Evolutionary conservation across 1,139 yeast species (phyloP).

Genomic region (Nakaseomyces kungkrabaensis): DNA sequence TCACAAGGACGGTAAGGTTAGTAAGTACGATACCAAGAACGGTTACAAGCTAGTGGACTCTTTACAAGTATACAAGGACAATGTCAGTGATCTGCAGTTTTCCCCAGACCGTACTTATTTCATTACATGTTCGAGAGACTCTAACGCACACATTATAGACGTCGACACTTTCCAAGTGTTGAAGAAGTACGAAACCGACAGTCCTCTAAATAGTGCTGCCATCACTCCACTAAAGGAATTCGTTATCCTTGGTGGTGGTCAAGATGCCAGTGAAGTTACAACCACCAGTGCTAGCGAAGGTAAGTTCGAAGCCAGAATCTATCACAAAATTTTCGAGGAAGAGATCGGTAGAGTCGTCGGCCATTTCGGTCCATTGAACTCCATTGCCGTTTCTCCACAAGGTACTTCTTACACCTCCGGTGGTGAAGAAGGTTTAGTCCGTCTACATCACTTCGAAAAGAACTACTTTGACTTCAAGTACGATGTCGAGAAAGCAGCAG

Average conservation of each 20-base stretch:
- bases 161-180: constrained; percentile 63
- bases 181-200: constrained; percentile 77
- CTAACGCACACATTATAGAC: constrained; percentile 71
- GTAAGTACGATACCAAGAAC: constrained; percentile 67
- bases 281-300: constrained; percentile 92
- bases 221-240: constrained; percentile 88
- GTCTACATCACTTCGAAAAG: constrained; percentile 90
- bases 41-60: constrained; percentile 54
- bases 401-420: constrained; percentile 93
- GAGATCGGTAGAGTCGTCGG: constrained; percentile 97
- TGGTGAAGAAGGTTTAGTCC: constrained; percentile 95
- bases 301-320: constrained; percentile 92
- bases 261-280: constrained; percentile 96
- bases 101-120: constrained; percentile 81
- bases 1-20: constrained; percentile 75
- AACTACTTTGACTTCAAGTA: constrained; percentile 85
- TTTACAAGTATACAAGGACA: constrained; percentile 62
- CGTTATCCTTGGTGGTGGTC: constrained; percentile 97
- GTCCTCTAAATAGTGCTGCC: constrained; percentile 93
- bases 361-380: constrained; percentile 97
- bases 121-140: constrained; percentile 88
- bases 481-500: constrained; percentile 80
- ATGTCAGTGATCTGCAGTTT: constrained; percentile 82
- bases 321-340: constrained; percentile 89
- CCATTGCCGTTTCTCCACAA: constrained; percentile 87